Evolutionary conservation across 1,139 yeast species (phyloP).

Genomic region (Diutina rugosa): DNA sequence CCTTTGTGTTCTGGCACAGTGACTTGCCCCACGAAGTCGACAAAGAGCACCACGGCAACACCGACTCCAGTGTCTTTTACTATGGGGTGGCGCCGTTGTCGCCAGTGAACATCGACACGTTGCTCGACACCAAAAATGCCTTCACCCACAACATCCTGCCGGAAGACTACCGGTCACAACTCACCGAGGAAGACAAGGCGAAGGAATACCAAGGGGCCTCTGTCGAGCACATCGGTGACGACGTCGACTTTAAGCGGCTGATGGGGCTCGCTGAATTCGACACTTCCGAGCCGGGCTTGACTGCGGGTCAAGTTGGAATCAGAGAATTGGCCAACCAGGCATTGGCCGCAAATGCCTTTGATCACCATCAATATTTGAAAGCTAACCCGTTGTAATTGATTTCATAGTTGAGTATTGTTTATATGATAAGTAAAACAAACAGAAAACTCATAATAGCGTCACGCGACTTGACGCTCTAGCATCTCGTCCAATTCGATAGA

Average conservation of each 20-base stretch:
- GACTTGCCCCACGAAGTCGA: constrained; percentile 38
- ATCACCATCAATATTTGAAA: neutral
- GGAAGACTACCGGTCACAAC: neutral
- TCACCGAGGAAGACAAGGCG: neutral
- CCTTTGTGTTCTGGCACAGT: constrained; percentile 38
- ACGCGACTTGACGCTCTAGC: neutral
- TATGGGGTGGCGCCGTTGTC: constrained; percentile 18
- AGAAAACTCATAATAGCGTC: neutral
- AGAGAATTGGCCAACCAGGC: neutral
- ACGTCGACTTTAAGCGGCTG: neutral
- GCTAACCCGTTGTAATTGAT: neutral
- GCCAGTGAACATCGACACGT: neutral
- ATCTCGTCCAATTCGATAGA: too few species aligned
- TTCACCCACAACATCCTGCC: neutral
- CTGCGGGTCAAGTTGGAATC: neutral
- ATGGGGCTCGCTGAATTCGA: neutral
- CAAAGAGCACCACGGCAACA: constrained; percentile 20
- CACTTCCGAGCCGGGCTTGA: neutral
- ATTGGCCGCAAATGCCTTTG: neutral
- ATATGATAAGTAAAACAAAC: neutral
- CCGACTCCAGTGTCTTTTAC: constrained; percentile 24
- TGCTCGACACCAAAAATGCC: neutral
- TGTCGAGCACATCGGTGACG: neutral
- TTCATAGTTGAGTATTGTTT: neutral
- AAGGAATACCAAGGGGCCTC: neutral